Base-by-base conservation (phyloP, 495 filamentous ascomycete species). In the Tuber microsphaerosporum region DNA sequence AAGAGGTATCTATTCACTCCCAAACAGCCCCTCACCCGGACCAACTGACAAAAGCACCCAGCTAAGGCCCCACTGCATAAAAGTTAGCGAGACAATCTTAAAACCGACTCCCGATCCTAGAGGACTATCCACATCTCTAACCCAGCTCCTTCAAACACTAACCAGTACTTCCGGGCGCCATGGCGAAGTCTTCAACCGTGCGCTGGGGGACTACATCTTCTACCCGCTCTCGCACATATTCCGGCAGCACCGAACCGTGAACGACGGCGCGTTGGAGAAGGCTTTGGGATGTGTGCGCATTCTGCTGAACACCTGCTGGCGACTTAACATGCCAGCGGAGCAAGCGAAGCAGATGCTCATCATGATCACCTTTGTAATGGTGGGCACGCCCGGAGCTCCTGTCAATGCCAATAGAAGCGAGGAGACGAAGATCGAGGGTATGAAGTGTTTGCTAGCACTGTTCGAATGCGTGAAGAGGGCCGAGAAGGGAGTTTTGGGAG, bases 181-280 rank as follows among this genome's bases (percentile, higher is more conserved):
- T 78, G 85, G 87, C 46, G 84, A 85, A 26, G 85, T 87, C 0
- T 85, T 97, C 17, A 93, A 97, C 82, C 86, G 89, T 72, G 93
- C 93, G 83, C 85, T 97, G 41, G 95, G 94, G 12, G 93, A 97
- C 83, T 99, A 97, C 85, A 88, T 91, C 78, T 98, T 98, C 86
- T 95, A 97, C 79, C 95, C 95, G 0, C 85, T 99, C 0, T 93
- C 92, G 2, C 91, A 96, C 76, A 89, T 98, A 71, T 91, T 99
- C 78, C 90, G 92, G 74, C 87, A 89, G 71, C 90, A 90, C 71
- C 89, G 93, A 76, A 86, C 87, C 43, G 86, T 94, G 45, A 89
- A 96, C 9, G 87, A 91, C 43, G 88, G 88, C 45, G 89, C 92
- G 37, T 83, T 94, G 6, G 95, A 99, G 83, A 79, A 91, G 39